A percentile compares a stretch with the other conserved stretches of the same genome.
These are phyloP conservation scores for Medicago arabica DNA, from an alignment of 306 rosid genomes.

Conservation along the genomic window DNA sequence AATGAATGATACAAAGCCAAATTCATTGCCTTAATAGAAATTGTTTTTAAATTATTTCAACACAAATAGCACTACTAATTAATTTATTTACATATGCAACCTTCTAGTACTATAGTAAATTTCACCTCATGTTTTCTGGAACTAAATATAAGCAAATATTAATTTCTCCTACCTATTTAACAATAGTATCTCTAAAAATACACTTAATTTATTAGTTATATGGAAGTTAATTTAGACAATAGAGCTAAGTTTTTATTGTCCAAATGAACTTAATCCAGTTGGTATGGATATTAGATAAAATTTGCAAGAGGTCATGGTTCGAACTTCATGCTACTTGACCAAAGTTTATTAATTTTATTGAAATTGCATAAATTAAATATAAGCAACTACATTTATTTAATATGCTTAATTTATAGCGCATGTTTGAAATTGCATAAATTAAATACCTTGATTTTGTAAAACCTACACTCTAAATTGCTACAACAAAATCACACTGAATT, in stretches of 20 bases:
- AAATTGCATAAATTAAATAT: background rate
- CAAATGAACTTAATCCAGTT: too few species aligned
- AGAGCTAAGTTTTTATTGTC: too few species aligned
- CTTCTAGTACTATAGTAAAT: background rate
- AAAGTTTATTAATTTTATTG: background rate
- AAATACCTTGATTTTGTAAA: background rate
- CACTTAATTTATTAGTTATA: background rate
- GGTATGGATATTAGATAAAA: too few species aligned
- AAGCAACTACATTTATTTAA: background rate
- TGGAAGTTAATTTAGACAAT: background rate
- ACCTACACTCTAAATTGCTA: too few species aligned
- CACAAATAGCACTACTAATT: constrained; percentile 39
- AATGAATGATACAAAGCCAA: constrained; percentile 63
- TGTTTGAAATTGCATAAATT: background rate
- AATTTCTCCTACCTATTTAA: background rate
- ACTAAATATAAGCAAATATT: background rate
- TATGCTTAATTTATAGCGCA: background rate
- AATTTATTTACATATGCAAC: constrained; percentile 15
- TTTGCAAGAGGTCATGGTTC: too few species aligned
- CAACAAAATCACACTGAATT: too few species aligned
- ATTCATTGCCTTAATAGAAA: constrained; percentile 53
- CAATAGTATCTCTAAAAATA: background rate
- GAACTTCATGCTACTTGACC: too few species aligned
- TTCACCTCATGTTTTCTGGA: background rate
- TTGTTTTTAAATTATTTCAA: constrained; percentile 39